phyloP scores from a whole-genome alignment of 1,284 basidiomycete genomes.

The Papiliotrema flavescens region DNA sequence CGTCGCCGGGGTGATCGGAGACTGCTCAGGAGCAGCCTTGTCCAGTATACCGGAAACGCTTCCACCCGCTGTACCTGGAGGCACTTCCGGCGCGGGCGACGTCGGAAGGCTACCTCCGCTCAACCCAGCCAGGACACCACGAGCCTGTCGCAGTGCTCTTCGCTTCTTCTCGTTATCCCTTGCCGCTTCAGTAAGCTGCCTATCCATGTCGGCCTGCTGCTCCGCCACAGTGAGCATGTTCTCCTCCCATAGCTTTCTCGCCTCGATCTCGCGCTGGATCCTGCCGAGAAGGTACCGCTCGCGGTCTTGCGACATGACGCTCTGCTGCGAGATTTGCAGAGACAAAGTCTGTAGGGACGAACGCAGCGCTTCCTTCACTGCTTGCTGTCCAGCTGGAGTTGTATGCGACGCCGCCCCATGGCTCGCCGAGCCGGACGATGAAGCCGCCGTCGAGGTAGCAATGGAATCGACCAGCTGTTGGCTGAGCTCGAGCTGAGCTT shows the following conservation, averaged over 20 bases:
- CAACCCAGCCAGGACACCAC: constrained; percentile 60
- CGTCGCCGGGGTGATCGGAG: neutral
- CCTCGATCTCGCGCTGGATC: constrained; percentile 65
- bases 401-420: constrained; percentile 6
- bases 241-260: constrained; percentile 85
- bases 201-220: constrained; percentile 82
- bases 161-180: constrained; percentile 51
- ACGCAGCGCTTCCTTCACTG: constrained; percentile 60
- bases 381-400: constrained; percentile 46
- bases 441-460: constrained; percentile 41
- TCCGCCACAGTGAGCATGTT: constrained; percentile 79
- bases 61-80: neutral
- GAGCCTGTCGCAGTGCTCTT: constrained; percentile 60
- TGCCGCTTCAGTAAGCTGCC: constrained; percentile 58
- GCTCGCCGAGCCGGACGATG: constrained; percentile 30
- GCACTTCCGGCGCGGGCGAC: constrained; percentile 24
- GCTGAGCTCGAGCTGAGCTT: constrained; percentile 76
- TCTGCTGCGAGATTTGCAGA: constrained; percentile 64
- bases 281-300: constrained; percentile 72
- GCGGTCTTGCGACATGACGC: constrained; percentile 70
- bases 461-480: constrained; percentile 63
- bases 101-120: constrained; percentile 32
- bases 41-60: neutral
- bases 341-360: constrained; percentile 62
- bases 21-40: neutral